These are phyloP conservation scores for Bombardia bombarda DNA, from an alignment of 495 filamentous ascomycete genomes.

Conservation along the genomic window DNA sequence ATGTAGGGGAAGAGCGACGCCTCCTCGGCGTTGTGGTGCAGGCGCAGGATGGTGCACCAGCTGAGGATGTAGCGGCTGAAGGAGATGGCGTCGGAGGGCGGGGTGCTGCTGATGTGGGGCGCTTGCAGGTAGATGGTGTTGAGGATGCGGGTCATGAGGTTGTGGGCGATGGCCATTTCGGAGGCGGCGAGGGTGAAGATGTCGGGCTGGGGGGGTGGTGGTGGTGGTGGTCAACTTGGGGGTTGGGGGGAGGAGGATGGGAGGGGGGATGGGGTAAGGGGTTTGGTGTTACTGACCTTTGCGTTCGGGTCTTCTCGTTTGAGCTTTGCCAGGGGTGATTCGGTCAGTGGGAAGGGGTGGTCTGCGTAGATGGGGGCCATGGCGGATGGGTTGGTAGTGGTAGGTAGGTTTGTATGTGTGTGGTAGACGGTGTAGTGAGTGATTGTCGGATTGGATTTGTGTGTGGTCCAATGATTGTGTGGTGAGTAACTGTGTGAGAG, in stretches of 20 bases:
- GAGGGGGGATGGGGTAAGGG: too few species aligned
- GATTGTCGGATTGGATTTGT: too few species aligned
- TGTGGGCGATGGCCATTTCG: conserved; percentile 39
- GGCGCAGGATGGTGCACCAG: background rate
- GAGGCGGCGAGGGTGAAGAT: conserved; percentile 24
- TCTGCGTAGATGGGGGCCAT: conserved; percentile 26
- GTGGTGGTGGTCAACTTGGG: background rate
- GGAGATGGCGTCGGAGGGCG: background rate
- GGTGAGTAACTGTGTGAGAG: too few species aligned
- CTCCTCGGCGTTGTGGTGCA: too few species aligned
- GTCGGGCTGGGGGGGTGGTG: conserved; percentile 11
- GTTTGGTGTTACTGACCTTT: conserved; percentile 4
- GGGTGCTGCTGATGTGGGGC: conserved; percentile 18
- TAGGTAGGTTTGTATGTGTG: too few species aligned
- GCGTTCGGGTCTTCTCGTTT: background rate
- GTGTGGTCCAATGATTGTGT: too few species aligned
- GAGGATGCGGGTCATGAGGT: conserved; percentile 37
- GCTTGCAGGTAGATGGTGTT: conserved; percentile 46
- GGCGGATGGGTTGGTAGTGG: too few species aligned
- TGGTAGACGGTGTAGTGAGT: too few species aligned
- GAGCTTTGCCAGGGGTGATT: conserved; percentile 7
- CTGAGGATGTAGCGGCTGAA: background rate
- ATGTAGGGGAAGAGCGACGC: too few species aligned
- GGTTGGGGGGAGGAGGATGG: too few species aligned
- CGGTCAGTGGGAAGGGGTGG: conserved; percentile 20